Percentiles rank a stretch among this genome's conserved stretches.
These are phyloP conservation scores for Penicillium paradoxum DNA, from an alignment of 495 filamentous ascomycete species.

Conservation along the genomic window DNA sequence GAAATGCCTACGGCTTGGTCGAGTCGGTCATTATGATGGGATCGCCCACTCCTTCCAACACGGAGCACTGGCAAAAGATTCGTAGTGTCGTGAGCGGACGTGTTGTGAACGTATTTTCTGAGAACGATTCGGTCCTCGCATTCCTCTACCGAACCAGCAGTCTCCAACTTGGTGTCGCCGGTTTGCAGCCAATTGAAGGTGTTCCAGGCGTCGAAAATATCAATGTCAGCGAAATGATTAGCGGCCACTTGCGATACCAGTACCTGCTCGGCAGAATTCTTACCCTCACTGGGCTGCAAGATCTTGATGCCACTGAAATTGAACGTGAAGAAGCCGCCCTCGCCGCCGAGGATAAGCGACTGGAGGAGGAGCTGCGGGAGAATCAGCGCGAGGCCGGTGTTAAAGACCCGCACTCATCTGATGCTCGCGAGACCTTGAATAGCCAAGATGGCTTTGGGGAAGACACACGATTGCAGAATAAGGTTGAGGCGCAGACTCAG, in stretches of 20 bases:
- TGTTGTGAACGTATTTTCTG: slow-evolving; percentile 71
- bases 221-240: slow-evolving; percentile 66
- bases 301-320: slow-evolving; percentile 52
- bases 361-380: slow-evolving; percentile 43
- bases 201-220: slow-evolving; percentile 71
- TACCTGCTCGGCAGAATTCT: slow-evolving; percentile 66
- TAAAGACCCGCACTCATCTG: slow-evolving; percentile 33
- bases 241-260: slow-evolving; percentile 68
- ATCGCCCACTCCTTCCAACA: slow-evolving; percentile 65
- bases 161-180: slow-evolving; percentile 71
- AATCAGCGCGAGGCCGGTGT: slow-evolving; percentile 44
- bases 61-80: slow-evolving; percentile 61
- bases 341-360: slow-evolving; percentile 51
- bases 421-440: slow-evolving; percentile 26
- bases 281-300: slow-evolving; percentile 60
- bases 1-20: slow-evolving; percentile 77
- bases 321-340: slow-evolving; percentile 55
- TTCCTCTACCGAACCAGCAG: slow-evolving; percentile 75
- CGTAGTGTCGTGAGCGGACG: slow-evolving; percentile 68
- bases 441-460: slow-evolving; percentile 33
- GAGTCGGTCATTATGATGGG: slow-evolving; percentile 85
- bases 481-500: slow-evolving; percentile 48
- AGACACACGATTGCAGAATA: slow-evolving; percentile 35
- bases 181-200: slow-evolving; percentile 59
- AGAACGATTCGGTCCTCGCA: slow-evolving; percentile 71